phyloP scores from a whole-genome alignment of 179 eudicot genomes.

The Nepenthes alata region DNA sequence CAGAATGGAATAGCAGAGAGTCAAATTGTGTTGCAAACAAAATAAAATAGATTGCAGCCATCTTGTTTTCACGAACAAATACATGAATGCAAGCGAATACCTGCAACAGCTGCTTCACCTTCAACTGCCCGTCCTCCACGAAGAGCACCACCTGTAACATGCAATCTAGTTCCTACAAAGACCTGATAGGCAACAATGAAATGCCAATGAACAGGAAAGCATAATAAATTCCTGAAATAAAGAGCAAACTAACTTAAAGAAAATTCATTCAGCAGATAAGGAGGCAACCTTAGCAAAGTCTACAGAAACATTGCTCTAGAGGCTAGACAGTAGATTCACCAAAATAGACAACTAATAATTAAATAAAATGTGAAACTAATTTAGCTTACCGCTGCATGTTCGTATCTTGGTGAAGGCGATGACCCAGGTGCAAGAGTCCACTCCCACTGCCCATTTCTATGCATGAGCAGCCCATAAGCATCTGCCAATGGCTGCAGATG shows the following conservation, averaged over 20 bases:
- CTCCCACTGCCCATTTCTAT: slow-evolving; percentile 97
- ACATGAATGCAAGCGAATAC: slow-evolving; percentile 21
- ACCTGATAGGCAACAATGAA: slow-evolving; percentile 37
- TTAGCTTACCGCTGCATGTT: slow-evolving; percentile 91
- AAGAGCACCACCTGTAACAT: slow-evolving; percentile 89
- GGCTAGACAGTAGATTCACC: background rate
- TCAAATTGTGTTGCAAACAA: background rate
- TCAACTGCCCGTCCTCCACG: slow-evolving; percentile 91
- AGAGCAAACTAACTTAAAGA: background rate
- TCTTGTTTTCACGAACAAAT: background rate
- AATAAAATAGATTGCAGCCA: background rate
- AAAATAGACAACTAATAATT: background rate
- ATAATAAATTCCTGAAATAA: background rate
- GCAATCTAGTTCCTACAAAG: slow-evolving; percentile 93
- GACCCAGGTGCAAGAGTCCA: slow-evolving; percentile 99
- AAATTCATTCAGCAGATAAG: background rate
- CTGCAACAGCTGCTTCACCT: slow-evolving; percentile 83
- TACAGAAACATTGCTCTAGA: background rate
- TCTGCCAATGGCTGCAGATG: slow-evolving; percentile 74
- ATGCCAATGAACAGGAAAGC: slow-evolving; percentile 2
- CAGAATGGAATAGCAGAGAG: slow-evolving; percentile 15
- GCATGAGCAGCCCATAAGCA: slow-evolving; percentile 97
- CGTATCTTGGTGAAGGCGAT: slow-evolving; percentile 90
- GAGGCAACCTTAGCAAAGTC: background rate
- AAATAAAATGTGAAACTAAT: background rate